Evolutionary conservation across 202 grass and related monocot genomes (phyloP).

Genomic region (Setaria viridis): DNA sequence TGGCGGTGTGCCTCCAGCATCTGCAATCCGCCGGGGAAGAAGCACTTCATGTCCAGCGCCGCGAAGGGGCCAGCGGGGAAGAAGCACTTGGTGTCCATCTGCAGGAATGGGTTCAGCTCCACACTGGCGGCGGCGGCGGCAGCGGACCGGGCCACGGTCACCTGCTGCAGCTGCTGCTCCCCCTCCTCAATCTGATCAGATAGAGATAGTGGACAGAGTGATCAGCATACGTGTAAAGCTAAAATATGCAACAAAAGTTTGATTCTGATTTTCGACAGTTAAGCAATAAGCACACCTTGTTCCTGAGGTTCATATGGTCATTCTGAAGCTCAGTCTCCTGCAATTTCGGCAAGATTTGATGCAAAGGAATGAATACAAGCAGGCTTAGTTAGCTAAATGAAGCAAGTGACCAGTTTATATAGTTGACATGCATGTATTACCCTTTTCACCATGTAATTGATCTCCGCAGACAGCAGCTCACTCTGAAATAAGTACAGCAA

Average conservation of each 20-base stretch:
- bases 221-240: neutral
- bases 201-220: neutral
- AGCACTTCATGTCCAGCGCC: constrained; percentile 61
- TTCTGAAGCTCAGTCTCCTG: constrained; percentile 80
- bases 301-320: constrained; percentile 77
- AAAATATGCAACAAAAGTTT: neutral
- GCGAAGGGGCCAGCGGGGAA: constrained; percentile 37
- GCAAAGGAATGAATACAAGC: constrained; percentile 7
- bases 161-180: constrained; percentile 51
- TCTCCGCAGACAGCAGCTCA: constrained; percentile 83
- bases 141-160: constrained; percentile 45
- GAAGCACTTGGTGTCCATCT: constrained; percentile 43
- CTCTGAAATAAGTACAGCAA: constrained; percentile 57
- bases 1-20: constrained; percentile 39
- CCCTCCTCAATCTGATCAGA: constrained; percentile 46
- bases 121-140: neutral
- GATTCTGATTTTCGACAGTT: constrained; percentile 1
- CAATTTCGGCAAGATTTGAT: constrained; percentile 5
- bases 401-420: neutral
- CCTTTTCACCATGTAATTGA: constrained; percentile 72
- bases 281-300: constrained; percentile 54
- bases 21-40: constrained; percentile 46
- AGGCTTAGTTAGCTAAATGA: neutral
- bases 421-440: constrained; percentile 47
- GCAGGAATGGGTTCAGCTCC: constrained; percentile 44